Evolutionary conservation across 345 rosid species (phyloP).

Genomic region (Eutrema heterophyllum): DNA sequence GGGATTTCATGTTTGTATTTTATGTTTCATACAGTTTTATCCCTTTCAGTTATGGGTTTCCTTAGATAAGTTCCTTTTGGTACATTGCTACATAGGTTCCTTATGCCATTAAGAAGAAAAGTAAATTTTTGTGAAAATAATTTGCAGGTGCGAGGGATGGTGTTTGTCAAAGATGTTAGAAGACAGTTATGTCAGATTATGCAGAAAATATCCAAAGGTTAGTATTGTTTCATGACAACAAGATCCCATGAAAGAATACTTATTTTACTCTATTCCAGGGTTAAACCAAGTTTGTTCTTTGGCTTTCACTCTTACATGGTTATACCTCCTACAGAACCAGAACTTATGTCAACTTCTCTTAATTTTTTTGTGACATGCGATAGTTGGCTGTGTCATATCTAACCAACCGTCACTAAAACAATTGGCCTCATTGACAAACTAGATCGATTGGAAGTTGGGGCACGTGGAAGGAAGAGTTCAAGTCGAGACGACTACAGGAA

Average conservation of each 20-base stretch:
- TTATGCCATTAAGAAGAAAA: background rate
- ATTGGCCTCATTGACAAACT: conserved; percentile 6
- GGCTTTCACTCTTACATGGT: background rate
- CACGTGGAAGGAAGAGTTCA: conserved; percentile 44
- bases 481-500: conserved; percentile 51
- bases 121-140: background rate
- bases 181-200: conserved; percentile 85
- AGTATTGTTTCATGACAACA: conserved; percentile 25
- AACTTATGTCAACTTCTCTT: background rate
- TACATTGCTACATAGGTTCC: background rate
- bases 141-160: conserved; percentile 87
- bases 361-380: background rate
- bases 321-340: background rate
- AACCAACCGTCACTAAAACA: background rate
- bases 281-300: background rate
- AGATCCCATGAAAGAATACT: background rate
- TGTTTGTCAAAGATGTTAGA: conserved; percentile 83
- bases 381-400: background rate
- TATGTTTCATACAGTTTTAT: background rate
- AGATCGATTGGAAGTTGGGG: conserved; percentile 67
- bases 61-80: background rate
- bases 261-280: background rate
- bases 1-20: background rate
- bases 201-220: conserved; percentile 81
- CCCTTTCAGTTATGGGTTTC: background rate